A percentile compares a stretch with the other conserved stretches of the same genome.
Evolutionary conservation across 805 yeast genomes (phyloP).

Genomic region (Cyberlindnera bimundalis): DNA sequence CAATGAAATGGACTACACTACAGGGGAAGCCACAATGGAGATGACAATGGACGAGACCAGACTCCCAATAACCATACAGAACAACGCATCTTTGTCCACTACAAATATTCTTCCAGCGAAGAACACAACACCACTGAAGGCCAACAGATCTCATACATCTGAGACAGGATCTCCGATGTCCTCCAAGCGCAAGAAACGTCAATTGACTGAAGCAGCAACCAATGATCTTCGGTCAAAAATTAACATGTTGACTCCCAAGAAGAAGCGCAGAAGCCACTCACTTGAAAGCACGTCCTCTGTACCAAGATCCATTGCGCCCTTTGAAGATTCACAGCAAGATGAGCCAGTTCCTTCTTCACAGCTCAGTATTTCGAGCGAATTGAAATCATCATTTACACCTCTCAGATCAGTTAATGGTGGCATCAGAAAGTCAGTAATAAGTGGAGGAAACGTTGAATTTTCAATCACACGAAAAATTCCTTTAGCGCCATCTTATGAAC

Average conservation of each 20-base stretch:
- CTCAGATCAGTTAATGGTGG: constrained; percentile 17
- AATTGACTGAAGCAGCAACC: constrained; percentile 10
- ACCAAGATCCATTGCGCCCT: background rate
- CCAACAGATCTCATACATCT: constrained; percentile 28
- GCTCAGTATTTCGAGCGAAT: constrained; percentile 11
- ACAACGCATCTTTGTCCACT: background rate
- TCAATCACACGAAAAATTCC: constrained; percentile 17
- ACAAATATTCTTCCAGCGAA: background rate
- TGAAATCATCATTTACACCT: constrained; percentile 27
- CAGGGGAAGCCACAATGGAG: constrained; percentile 2
- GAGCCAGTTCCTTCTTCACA: constrained; percentile 6
- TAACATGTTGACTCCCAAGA: constrained; percentile 27
- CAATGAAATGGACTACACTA: background rate
- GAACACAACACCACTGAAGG: constrained; percentile 23
- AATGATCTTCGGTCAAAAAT: constrained; percentile 22
- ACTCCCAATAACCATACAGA: constrained; percentile 1
- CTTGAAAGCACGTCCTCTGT: background rate
- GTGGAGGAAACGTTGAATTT: constrained; percentile 19
- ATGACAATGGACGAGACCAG: constrained; percentile 19
- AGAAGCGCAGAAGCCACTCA: constrained; percentile 14
- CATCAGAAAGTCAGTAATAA: constrained; percentile 15
- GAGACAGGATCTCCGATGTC: constrained; percentile 30
- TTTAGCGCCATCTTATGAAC: constrained; percentile 25
- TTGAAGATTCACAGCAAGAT: background rate
- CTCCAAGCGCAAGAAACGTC: constrained; percentile 18